Evolutionary conservation across 1,284 basidiomycete genomes (phyloP).

Genomic region (Amylostereum chailletii): DNA sequence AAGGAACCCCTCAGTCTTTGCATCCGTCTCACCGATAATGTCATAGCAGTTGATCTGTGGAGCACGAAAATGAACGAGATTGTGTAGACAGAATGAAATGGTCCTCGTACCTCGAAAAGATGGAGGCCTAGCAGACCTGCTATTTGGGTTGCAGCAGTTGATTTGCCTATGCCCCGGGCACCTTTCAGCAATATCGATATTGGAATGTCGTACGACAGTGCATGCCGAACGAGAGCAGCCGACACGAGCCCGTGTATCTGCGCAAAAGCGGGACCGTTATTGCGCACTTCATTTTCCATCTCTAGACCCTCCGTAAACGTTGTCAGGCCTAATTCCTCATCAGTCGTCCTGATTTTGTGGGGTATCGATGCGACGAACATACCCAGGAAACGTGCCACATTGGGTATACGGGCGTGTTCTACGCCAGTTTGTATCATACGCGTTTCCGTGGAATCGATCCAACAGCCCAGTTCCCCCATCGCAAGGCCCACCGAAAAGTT

Average conservation of each 20-base stretch:
- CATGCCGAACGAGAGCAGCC: conserved; percentile 46
- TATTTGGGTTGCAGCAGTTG: conserved; percentile 47
- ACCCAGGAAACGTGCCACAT: conserved; percentile 25
- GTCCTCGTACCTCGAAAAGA: conserved; percentile 58
- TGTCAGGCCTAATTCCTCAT: no score
- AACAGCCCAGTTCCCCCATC: conserved; percentile 76
- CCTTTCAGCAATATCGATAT: conserved; percentile 71
- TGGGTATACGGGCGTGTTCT: conserved; percentile 61
- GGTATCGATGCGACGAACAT: no score
- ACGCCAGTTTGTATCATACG: conserved; percentile 76
- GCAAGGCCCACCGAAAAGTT: conserved; percentile 43
- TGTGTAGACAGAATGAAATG: no score
- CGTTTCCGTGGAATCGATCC: conserved; percentile 69
- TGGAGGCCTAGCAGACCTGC: conserved; percentile 68
- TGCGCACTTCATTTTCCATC: not conserved
- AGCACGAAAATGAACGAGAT: not conserved
- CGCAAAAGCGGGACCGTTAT: conserved; percentile 19
- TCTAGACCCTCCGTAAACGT: no score
- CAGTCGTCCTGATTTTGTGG: no score
- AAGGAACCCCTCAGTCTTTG: conserved; percentile 73
- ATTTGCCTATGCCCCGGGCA: conserved; percentile 68
- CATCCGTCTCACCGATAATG: conserved; percentile 73
- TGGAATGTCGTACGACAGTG: conserved; percentile 51
- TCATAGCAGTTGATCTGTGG: conserved; percentile 80
- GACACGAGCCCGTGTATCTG: conserved; percentile 44